Conservation (phyloP, 306 rosid genomes). For the Prunus dulcis region DNA sequence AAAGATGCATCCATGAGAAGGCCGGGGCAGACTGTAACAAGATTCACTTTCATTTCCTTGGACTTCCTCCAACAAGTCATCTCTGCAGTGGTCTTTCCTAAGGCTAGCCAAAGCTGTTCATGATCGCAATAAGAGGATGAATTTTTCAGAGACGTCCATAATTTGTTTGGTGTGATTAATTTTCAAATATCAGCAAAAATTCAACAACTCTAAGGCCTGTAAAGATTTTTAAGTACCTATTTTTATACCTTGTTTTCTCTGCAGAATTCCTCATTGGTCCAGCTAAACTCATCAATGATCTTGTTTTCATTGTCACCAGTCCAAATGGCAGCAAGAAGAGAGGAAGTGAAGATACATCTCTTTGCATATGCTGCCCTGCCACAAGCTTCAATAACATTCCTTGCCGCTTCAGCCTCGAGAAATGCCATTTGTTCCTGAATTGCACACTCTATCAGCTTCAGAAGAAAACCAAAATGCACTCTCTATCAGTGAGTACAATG, state of each 20-base stretch:
- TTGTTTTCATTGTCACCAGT: not conserved
- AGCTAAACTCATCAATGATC: slow-evolving; percentile 16
- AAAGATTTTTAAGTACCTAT: not conserved
- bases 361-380: slow-evolving; percentile 1
- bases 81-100: slow-evolving; percentile 19
- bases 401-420: slow-evolving; percentile 9
- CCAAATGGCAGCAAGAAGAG: slow-evolving; percentile 13
- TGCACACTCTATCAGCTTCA: not conserved
- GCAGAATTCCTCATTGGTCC: slow-evolving; percentile 10
- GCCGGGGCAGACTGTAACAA: slow-evolving; percentile 14
- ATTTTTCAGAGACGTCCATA: not conserved
- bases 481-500: not conserved
- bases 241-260: slow-evolving; percentile 9
- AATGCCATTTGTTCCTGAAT: slow-evolving; percentile 6
- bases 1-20: slow-evolving; percentile 3
- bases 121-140: not conserved
- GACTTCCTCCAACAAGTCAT: slow-evolving; percentile 16
- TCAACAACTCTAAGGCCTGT: not conserved
- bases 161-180: not conserved
- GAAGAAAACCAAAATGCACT: not conserved
- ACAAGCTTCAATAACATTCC: slow-evolving; percentile 10
- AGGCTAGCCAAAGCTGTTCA: slow-evolving; percentile 12
- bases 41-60: slow-evolving; percentile 16
- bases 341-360: slow-evolving; percentile 15
- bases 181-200: not conserved